Percentiles rank a stretch among this genome's conserved stretches.
Evolutionary conservation across 2,329 filamentous ascomycete species (phyloP).

Genomic region (Cucurbitaria berberidis): DNA sequence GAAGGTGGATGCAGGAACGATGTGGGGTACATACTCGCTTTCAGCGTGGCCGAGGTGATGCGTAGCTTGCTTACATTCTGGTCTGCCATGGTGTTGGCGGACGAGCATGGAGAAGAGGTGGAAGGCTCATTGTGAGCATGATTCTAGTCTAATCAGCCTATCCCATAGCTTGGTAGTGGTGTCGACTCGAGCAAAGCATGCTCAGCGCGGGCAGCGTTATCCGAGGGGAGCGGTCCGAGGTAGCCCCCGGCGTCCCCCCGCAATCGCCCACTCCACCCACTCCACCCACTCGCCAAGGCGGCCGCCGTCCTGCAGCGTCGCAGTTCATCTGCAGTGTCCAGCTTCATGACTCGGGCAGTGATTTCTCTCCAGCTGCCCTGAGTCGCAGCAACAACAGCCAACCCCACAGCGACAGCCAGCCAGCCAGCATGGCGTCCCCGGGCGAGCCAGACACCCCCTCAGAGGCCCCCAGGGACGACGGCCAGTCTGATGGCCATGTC

Average conservation of each 20-base stretch:
- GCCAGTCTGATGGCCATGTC: too few species aligned
- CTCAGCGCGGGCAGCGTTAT: not conserved
- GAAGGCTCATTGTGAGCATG: not conserved
- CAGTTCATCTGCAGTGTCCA: slow-evolving; percentile 1
- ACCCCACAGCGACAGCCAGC: too few species aligned
- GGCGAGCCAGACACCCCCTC: slow-evolving; percentile 28
- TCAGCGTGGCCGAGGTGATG: slow-evolving; percentile 38
- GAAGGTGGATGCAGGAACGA: not conserved
- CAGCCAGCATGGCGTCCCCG: slow-evolving; percentile 33
- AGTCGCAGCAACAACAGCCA: slow-evolving; percentile 17
- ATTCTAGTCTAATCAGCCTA: too few species aligned
- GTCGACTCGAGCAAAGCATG: not conserved
- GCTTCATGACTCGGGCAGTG: slow-evolving; percentile 17
- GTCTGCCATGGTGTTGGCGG: slow-evolving; percentile 29
- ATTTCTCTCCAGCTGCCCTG: slow-evolving; percentile 12
- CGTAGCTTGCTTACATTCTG: slow-evolving; percentile 41
- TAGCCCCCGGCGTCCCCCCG: not conserved
- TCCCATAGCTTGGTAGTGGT: not conserved
- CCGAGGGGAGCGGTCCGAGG: not conserved
- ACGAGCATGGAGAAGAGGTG: not conserved
- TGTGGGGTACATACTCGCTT: slow-evolving; percentile 32
- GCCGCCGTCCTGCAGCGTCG: not conserved
- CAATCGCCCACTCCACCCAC: not conserved
- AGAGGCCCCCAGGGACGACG: slow-evolving; percentile 24
- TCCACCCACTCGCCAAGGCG: slow-evolving; percentile 1